A percentile compares a stretch with the other conserved stretches of the same genome.
Evolutionary conservation across 164 flowering plant genomes (phyloP).

Genomic region (Umbellularia californica): DNA sequence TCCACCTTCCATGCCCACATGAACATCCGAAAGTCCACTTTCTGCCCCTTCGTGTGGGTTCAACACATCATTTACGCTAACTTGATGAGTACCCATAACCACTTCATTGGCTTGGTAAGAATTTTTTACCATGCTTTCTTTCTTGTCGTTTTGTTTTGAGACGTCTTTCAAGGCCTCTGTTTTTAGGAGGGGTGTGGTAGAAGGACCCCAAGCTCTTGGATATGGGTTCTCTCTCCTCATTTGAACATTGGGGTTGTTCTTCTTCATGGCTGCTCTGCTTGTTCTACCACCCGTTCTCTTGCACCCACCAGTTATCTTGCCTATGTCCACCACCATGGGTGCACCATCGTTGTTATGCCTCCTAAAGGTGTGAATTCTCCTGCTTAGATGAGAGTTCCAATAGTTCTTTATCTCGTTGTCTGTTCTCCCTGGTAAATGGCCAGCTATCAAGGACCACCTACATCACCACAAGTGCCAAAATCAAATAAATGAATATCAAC

Average conservation of each 20-base stretch:
- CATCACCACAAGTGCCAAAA: background rate
- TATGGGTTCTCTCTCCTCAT: background rate
- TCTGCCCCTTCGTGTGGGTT: constrained; percentile 7
- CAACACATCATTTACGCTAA: background rate
- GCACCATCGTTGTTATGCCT: constrained; percentile 17
- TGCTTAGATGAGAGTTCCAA: constrained; percentile 83
- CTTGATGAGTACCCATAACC: background rate
- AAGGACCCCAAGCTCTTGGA: background rate
- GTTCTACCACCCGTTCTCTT: constrained; percentile 31
- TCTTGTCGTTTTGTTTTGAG: constrained; percentile 1
- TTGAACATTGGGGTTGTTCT: constrained; percentile 13
- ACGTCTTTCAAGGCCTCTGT: background rate
- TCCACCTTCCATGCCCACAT: background rate
- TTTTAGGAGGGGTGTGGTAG: constrained; percentile 8
- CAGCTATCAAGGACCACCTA: constrained; percentile 90
- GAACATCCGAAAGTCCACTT: background rate
- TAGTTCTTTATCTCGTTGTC: constrained; percentile 90
- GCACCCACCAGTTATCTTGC: constrained; percentile 5
- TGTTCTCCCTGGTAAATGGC: constrained; percentile 77
- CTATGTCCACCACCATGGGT: constrained; percentile 14
- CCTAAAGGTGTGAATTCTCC: constrained; percentile 51
- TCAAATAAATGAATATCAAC: constrained; percentile 1
- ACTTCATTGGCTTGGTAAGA: background rate
- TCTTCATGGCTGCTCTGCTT: constrained; percentile 30
- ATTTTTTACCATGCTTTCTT: constrained; percentile 1